Base-by-base conservation (phyloP, 257 asterid species). In the Rhazya stricta region DNA sequence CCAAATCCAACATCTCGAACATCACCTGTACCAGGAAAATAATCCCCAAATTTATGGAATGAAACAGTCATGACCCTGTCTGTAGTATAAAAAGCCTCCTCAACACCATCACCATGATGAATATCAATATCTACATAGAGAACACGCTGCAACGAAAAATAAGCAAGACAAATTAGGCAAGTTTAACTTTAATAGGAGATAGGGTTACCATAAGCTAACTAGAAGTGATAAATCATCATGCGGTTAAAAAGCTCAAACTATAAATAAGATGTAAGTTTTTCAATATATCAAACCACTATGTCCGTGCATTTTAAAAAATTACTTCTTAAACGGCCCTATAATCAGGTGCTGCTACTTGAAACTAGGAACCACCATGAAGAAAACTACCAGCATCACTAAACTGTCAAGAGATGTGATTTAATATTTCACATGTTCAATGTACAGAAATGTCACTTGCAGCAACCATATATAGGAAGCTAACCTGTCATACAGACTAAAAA, bases 1-100 rank as follows among this genome's bases (percentile, higher is more conserved):
- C 76, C 81, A 78, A 25, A 76, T 54, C 87, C 87, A 69, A 81
- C 76, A 72, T 80, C 87, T 57, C 79, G 75, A 21, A 83, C 37
- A 76, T 83, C 81, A 71, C 87, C 87, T 0, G 85, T 83, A 73
- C 87, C 87, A 5, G 85, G 87, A 73, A 83, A 83, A 75, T 83
- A 83, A 74, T 80, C 83, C 65, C 87, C 87, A 83, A 80, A 83
- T 69, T 83, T 83, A 78, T 83, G 87, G 71, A 83, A 83, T 60
- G 87, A 83, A 57, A 80, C 87, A n/a, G 85, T 83, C 87, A 83
- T 83, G 53, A 83, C 87, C 81, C 87, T 83, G 56, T 83, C 87
- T 12, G 87, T 83, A 3, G 84, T 80, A 75, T 83, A 83, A 77
- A 83, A 83, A 3, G 87, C 87, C 81, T 83, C 85, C 70, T 83